A percentile compares a stretch with the other conserved stretches of the same genome.
phyloP scores from a whole-genome alignment of 768 basidiomycete genomes.

The Hericium rajendrae region DNA sequence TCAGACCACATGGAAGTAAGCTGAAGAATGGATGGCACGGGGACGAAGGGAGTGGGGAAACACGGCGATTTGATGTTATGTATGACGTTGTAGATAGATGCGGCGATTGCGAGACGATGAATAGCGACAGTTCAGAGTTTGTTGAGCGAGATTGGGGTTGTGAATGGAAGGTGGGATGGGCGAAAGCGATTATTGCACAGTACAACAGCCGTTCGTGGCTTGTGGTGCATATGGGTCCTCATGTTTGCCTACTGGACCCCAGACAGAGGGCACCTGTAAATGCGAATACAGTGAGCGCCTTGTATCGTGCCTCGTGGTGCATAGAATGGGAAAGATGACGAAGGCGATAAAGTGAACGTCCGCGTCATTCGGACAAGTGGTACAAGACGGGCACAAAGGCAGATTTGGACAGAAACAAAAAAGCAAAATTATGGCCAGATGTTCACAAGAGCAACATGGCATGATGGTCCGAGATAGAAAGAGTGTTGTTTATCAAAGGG shows the following conservation, averaged over 20 bases:
- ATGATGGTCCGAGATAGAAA: neutral
- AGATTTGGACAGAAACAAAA: too few relatives aligned
- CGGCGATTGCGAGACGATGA: neutral
- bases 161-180: neutral
- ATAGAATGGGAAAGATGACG: neutral
- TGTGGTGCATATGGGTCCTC: conserved; percentile 88
- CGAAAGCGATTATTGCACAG: neutral
- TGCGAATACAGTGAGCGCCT: neutral
- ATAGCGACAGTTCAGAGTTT: neutral
- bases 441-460: too few relatives aligned
- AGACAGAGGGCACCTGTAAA: conserved; percentile 81
- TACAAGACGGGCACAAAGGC: neutral
- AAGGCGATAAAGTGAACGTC: neutral
- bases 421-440: too few relatives aligned
- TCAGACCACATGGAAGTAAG: too few relatives aligned
- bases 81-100: neutral
- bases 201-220: neutral
- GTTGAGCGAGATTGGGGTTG: neutral
- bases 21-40: neutral
- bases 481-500: neutral
- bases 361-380: neutral
- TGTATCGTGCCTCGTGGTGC: neutral
- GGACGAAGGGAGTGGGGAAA: neutral
- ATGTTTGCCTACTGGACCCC: conserved; percentile 85
- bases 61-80: neutral